phyloP scores from a whole-genome alignment of 176 grass and related monocot species.

The Metroxylon sagu region DNA sequence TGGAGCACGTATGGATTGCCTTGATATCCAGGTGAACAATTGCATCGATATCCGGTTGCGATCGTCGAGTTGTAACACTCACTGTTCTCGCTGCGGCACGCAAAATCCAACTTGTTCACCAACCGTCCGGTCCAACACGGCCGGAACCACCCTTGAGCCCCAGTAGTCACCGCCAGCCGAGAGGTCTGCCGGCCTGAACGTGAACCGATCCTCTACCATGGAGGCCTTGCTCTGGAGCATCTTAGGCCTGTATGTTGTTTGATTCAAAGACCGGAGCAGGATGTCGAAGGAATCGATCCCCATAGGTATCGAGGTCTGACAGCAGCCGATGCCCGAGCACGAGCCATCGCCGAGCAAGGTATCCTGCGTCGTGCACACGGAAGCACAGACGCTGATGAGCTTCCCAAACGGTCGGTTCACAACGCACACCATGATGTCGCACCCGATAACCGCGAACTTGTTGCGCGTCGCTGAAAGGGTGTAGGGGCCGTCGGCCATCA shows the following conservation, averaged over 20 bases:
- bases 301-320: not conserved
- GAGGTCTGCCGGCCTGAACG: not conserved
- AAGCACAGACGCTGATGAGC: conserved; percentile 5
- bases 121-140: conserved; percentile 35
- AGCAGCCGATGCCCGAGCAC: conserved; percentile 28
- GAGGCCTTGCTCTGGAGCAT: conserved; percentile 4
- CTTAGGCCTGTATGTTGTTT: not conserved
- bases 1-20: conserved; percentile 41
- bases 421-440: conserved; percentile 4
- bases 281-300: conserved; percentile 8
- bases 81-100: conserved; percentile 33
- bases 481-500: not conserved
- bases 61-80: conserved; percentile 13
- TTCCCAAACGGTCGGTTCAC: not conserved
- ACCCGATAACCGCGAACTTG: conserved; percentile 18
- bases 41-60: conserved; percentile 23
- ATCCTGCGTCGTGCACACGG: not conserved
- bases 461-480: not conserved
- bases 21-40: conserved; percentile 27
- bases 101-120: not conserved
- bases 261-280: not conserved
- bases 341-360: not conserved
- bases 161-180: not conserved
- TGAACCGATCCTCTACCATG: not conserved
- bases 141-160: too few relatives aligned